Conservation (phyloP, 2,329 filamentous ascomycete species). For the Zymoseptoria pseudotritici region DNA sequence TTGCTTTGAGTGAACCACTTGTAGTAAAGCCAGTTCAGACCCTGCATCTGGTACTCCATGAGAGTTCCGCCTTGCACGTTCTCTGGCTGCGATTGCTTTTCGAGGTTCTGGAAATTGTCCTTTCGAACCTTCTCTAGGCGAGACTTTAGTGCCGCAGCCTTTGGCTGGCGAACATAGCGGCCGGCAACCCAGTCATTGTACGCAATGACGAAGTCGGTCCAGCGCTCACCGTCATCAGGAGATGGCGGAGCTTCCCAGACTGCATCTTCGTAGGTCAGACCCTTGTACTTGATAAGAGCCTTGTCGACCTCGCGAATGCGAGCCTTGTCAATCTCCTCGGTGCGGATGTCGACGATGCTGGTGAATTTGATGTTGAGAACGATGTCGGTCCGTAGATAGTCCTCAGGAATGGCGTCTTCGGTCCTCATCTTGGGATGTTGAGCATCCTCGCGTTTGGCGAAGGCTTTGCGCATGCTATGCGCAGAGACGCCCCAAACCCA, state of each 20-base stretch:
- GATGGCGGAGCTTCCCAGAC: slow-evolving; percentile 82
- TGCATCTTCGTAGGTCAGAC: slow-evolving; percentile 79
- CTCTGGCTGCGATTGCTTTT: slow-evolving; percentile 64
- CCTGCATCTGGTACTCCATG: slow-evolving; percentile 90
- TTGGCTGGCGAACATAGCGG: slow-evolving; percentile 60
- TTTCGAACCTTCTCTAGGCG: slow-evolving; percentile 63
- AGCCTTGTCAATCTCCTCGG: slow-evolving; percentile 61
- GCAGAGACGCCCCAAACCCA: slow-evolving; percentile 75
- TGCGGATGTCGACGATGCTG: slow-evolving; percentile 50
- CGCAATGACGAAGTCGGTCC: slow-evolving; percentile 71
- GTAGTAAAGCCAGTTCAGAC: slow-evolving; percentile 89
- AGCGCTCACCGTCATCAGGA: slow-evolving; percentile 57
- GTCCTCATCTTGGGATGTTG: slow-evolving; percentile 60
- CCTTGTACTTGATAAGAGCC: slow-evolving; percentile 85
- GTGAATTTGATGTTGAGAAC: slow-evolving; percentile 73
- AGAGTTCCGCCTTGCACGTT: slow-evolving; percentile 70
- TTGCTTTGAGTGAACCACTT: slow-evolving; percentile 79
- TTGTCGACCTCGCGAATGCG: slow-evolving; percentile 65
- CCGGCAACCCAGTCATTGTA: slow-evolving; percentile 82
- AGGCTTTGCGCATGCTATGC: slow-evolving; percentile 61
- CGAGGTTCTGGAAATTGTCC: slow-evolving; percentile 58
- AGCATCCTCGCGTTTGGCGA: slow-evolving; percentile 61
- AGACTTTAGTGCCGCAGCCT: slow-evolving; percentile 50
- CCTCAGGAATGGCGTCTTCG: slow-evolving; percentile 78
- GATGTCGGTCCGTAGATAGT: slow-evolving; percentile 78